phyloP scores from a whole-genome alignment of 2,329 filamentous ascomycete species.

The Penicillium sumatraense region DNA sequence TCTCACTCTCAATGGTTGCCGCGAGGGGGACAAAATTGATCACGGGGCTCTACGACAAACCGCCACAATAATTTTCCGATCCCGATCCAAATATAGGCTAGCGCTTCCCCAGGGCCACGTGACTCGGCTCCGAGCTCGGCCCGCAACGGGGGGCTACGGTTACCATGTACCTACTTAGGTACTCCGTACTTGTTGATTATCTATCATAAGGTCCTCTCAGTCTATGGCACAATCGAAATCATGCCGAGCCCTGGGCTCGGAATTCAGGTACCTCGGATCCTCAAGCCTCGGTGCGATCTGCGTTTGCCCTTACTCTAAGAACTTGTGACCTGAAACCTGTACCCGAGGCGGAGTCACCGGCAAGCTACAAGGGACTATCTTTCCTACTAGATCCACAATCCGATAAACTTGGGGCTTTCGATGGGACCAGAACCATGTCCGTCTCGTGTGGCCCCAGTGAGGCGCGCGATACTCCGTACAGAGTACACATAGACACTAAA shows the following conservation, averaged over 20 bases:
- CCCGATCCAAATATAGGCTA: slow-evolving; percentile 26
- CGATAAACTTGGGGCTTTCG: slow-evolving; percentile 19
- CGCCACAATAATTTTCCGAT: slow-evolving; percentile 23
- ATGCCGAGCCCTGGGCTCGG: not conserved
- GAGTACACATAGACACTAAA: slow-evolving; percentile 5
- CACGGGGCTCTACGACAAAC: slow-evolving; percentile 32
- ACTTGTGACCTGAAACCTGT: slow-evolving; percentile 10
- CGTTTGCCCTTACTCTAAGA: not conserved
- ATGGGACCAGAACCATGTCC: slow-evolving; percentile 13
- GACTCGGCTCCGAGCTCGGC: slow-evolving; percentile 13
- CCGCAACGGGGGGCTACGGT: not conserved
- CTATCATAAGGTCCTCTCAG: not conserved
- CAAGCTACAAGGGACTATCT: slow-evolving; percentile 15
- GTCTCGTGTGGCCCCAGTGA: slow-evolving; percentile 7
- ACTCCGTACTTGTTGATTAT: not conserved
- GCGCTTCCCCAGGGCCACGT: slow-evolving; percentile 15
- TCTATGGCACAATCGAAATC: not conserved
- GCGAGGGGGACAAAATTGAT: slow-evolving; percentile 26
- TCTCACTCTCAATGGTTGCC: not conserved
- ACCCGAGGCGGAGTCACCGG: slow-evolving; percentile 14
- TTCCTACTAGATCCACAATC: slow-evolving; percentile 19
- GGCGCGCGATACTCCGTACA: not conserved
- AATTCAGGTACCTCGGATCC: slow-evolving; percentile 9
- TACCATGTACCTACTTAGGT: not conserved
- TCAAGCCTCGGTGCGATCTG: slow-evolving; percentile 3